Evolutionary conservation across 331 rosid genomes (phyloP).

Genomic region (Quercus lobata): DNA sequence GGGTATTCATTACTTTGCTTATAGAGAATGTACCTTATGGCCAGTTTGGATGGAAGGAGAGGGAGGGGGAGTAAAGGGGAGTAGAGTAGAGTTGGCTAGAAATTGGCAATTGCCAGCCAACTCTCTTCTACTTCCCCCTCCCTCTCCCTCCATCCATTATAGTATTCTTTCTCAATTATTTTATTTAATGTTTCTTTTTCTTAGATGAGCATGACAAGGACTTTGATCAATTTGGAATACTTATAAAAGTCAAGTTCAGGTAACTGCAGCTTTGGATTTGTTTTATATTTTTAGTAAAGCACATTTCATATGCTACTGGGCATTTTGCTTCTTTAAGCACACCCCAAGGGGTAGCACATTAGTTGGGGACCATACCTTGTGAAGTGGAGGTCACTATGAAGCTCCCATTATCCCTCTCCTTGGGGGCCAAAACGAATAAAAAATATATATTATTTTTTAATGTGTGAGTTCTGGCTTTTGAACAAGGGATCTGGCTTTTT

Average conservation of each 20-base stretch:
- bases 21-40: not conserved
- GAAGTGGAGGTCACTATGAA: no score
- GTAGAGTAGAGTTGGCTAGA: no score
- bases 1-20: slow-evolving; percentile 42
- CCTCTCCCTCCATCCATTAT: not conserved
- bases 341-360: no score
- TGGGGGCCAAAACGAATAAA: no score
- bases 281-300: not conserved
- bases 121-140: no score
- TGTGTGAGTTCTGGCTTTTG: not conserved
- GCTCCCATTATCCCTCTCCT: no score
- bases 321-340: not conserved
- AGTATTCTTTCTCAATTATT: slow-evolving; percentile 8
- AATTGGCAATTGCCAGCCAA: no score
- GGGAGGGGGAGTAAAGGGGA: no score
- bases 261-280: slow-evolving; percentile 26
- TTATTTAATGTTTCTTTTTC: slow-evolving; percentile 27
- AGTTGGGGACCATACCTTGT: no score
- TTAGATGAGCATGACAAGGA: slow-evolving; percentile 85
- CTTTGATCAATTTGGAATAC: slow-evolving; percentile 84
- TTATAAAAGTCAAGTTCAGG: slow-evolving; percentile 97
- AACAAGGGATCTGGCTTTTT: no score
- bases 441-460: no score
- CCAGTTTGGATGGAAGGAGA: no score
- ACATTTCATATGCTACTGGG: not conserved